A percentile compares a stretch with the other conserved stretches of the same genome.
Conservation (phyloP, 495 filamentous ascomycete species). For the Podospora pseudocomata region DNA sequence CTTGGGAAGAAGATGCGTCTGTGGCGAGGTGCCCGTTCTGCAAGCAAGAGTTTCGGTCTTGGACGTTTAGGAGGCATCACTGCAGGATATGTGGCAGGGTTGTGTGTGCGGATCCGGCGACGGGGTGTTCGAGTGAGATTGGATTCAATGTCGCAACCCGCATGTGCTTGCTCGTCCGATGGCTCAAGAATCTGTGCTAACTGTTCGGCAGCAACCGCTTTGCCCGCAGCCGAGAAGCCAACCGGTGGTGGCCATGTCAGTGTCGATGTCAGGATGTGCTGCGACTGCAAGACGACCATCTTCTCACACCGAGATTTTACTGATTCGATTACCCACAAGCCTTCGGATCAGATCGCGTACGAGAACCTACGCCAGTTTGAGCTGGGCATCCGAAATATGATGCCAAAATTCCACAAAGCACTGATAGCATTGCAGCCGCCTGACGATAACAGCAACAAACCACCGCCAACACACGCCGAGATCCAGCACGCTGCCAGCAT, state of each 20-base stretch:
- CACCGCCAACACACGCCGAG: slow-evolving; percentile 67
- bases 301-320: slow-evolving; percentile 83
- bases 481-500: slow-evolving; percentile 87
- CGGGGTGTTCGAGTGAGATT: slow-evolving; percentile 80
- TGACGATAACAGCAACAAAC: slow-evolving; percentile 49
- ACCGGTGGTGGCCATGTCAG: slow-evolving; percentile 49
- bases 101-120: slow-evolving; percentile 81
- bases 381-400: slow-evolving; percentile 73
- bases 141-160: slow-evolving; percentile 67
- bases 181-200: not conserved
- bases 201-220: slow-evolving; percentile 23
- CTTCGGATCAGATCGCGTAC: slow-evolving; percentile 76
- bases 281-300: slow-evolving; percentile 77
- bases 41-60: slow-evolving; percentile 86
- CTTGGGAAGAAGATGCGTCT: slow-evolving; percentile 87
- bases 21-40: slow-evolving; percentile 87
- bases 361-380: slow-evolving; percentile 88
- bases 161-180: slow-evolving; percentile 39
- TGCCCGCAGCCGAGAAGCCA: slow-evolving; percentile 59
- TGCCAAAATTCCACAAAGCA: slow-evolving; percentile 84
- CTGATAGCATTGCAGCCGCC: slow-evolving; percentile 52
- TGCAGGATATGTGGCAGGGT: slow-evolving; percentile 90
- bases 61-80: slow-evolving; percentile 88
- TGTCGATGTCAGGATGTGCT: slow-evolving; percentile 86
- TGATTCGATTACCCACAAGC: slow-evolving; percentile 61